Evolutionary conservation across 2,329 filamentous ascomycete genomes (phyloP), one percentile per base, ranked within the genome.

Genomic region (Apiospora hydei): DNA sequence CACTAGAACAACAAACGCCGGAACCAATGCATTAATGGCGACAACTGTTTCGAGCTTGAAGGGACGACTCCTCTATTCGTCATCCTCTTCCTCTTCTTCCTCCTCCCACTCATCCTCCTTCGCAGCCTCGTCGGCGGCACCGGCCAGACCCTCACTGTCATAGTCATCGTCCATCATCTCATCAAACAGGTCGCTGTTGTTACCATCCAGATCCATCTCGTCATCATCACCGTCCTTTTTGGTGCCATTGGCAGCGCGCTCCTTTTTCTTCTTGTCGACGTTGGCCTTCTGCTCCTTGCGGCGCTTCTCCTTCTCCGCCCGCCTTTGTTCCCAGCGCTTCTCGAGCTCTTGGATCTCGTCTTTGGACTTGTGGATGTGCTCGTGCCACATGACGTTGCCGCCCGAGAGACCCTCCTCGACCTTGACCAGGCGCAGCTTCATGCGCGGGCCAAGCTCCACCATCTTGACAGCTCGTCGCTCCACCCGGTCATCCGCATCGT

Each of bases 321-420:
- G 88, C 78, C 90, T 89, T 83, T 92, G 85, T 76, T 95, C 92
- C 94, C 96, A 98, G 76, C 90, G 89, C 84, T 92, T 90, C 77
- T 98, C 95, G 77, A 98, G 83, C 75, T 93, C 90, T 79, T 91
- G 89, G 71, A 94, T 85, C 81, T 99, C 95, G 24, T 90, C 88
- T 77, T 90, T 90, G 8, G 90, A 91, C 87, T 99, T 99, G 80
- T 92, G 90, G 70, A 98, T 91, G 80, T 94, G 97, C 80, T 98
- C 95, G 82, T 99, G 96, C 96, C 96, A 99, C 93, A 99, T 94
- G 71, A 98, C 89, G 81, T 94, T 96, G 69, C 96, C 96, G 38
- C 89, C 88, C 78, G 95, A 98, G 8, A 98, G 83, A 1, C 96
- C 96, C 77, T 99, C 96, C 80, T 99, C 96, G 5, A 99, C 95